Conservation (phyloP, 331 rosid genomes). For the Phaseolus coccineus region DNA sequence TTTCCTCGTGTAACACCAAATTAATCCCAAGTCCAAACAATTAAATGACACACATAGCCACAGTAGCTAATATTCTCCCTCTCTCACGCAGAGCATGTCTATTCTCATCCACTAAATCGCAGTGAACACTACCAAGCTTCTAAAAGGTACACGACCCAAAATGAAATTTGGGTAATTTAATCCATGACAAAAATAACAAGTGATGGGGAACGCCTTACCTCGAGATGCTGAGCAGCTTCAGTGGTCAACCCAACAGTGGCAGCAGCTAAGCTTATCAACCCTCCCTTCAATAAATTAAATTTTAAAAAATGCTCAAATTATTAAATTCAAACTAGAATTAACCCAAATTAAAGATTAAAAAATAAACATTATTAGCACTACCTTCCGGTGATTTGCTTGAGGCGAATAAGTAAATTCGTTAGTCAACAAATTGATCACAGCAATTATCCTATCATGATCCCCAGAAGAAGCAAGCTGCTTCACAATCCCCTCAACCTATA, state of each 20-base stretch:
- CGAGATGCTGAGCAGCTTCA: constrained; percentile 91
- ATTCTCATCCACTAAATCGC: too few relatives aligned
- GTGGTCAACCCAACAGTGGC: constrained; percentile 87
- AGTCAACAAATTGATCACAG: constrained; percentile 80
- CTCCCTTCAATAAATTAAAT: constrained; percentile 66
- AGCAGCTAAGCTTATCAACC: constrained; percentile 96
- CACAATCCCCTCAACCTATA: constrained; percentile 79
- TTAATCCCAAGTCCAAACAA: not conserved
- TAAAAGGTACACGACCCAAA: not conserved
- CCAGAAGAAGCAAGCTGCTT: constrained; percentile 81
- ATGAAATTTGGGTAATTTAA: constrained; percentile 14
- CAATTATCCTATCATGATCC: constrained; percentile 82
- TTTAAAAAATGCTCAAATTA: constrained; percentile 21
- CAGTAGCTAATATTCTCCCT: too few relatives aligned
- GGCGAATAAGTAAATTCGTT: constrained; percentile 70
- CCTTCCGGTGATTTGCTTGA: constrained; percentile 87
- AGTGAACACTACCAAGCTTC: constrained; percentile 25
- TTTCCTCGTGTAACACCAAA: not conserved
- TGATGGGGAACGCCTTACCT: constrained; percentile 59
- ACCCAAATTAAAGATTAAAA: not conserved
- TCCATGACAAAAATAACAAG: not conserved
- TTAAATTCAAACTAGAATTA: constrained; percentile 14
- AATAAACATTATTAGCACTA: constrained; percentile 27
- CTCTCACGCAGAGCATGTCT: too few relatives aligned
- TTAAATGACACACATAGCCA: too few relatives aligned